These are phyloP conservation scores for Kalmusia sp. DNA, from an alignment of 2,329 filamentous ascomycete species.

Conservation along the genomic window DNA sequence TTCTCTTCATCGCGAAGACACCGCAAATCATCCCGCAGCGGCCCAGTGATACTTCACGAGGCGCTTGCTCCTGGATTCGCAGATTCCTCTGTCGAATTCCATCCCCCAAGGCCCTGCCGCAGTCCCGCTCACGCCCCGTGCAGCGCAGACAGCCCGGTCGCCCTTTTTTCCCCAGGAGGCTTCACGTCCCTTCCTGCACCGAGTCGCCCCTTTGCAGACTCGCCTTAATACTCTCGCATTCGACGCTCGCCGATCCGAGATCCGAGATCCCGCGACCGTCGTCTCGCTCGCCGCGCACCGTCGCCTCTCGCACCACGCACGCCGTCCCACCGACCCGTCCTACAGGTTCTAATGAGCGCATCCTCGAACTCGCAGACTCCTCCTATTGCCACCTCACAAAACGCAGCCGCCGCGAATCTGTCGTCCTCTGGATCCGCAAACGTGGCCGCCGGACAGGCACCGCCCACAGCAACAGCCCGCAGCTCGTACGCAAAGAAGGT, in stretches of 20 bases:
- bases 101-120: conserved; percentile 38
- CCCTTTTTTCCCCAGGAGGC: conserved; percentile 36
- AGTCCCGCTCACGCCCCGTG: conserved; percentile 33
- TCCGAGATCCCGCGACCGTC: conserved; percentile 33
- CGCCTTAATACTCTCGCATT: conserved; percentile 23
- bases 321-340: conserved; percentile 25
- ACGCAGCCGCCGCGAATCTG: conserved; percentile 55
- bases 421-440: conserved; percentile 58
- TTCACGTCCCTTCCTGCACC: conserved; percentile 29
- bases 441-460: conserved; percentile 61
- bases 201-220: conserved; percentile 36
- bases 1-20: conserved; percentile 47
- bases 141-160: conserved; percentile 45
- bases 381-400: conserved; percentile 56
- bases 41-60: conserved; percentile 40
- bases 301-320: conserved; percentile 15
- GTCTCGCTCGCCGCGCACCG: conserved; percentile 18
- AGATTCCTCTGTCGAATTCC: conserved; percentile 48
- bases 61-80: conserved; percentile 47
- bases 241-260: conserved; percentile 39
- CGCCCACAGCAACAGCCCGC: conserved; percentile 61
- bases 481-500: conserved; percentile 68
- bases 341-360: conserved; percentile 72
- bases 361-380: conserved; percentile 60
- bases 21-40: conserved; percentile 38